Percentiles rank a stretch among this genome's conserved stretches.
Evolutionary conservation across 2,329 filamentous ascomycete species (phyloP).

Genomic region (Furcasterigmium furcatum): DNA sequence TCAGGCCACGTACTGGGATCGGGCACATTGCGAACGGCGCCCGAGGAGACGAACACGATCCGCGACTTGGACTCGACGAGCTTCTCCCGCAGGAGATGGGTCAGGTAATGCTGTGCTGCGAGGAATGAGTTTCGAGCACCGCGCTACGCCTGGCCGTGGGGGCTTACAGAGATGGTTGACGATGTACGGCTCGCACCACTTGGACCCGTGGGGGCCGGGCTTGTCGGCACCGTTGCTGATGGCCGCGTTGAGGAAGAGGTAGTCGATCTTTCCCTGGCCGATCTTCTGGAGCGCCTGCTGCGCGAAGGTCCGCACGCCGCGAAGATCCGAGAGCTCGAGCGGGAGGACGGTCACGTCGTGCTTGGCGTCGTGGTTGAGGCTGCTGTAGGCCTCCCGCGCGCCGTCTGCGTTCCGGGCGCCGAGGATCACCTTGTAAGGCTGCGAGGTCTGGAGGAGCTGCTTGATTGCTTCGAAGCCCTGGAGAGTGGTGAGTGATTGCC

Average conservation of each 20-base stretch:
- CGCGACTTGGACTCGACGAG: slow-evolving; percentile 41
- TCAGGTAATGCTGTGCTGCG: slow-evolving; percentile 50
- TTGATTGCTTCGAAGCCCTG: slow-evolving; percentile 52
- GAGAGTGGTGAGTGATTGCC: background rate
- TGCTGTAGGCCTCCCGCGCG: slow-evolving; percentile 37
- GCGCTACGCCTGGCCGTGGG: background rate
- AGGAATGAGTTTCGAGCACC: too few species aligned
- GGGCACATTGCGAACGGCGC: slow-evolving; percentile 36
- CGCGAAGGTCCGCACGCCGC: slow-evolving; percentile 42
- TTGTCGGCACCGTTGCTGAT: slow-evolving; percentile 30
- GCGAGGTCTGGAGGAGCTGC: slow-evolving; percentile 40
- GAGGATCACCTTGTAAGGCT: slow-evolving; percentile 45
- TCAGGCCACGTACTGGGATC: slow-evolving; percentile 26
- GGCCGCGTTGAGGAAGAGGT: slow-evolving; percentile 46
- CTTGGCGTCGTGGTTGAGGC: slow-evolving; percentile 33
- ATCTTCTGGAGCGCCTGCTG: slow-evolving; percentile 36
- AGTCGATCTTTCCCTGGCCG: slow-evolving; percentile 39
- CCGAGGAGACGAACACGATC: slow-evolving; percentile 49
- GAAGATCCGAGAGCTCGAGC: slow-evolving; percentile 43
- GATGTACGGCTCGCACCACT: slow-evolving; percentile 47
- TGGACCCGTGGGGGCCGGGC: slow-evolving; percentile 33
- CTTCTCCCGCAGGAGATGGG: slow-evolving; percentile 45
- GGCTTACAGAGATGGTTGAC: slow-evolving; percentile 50
- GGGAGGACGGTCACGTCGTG: slow-evolving; percentile 43
- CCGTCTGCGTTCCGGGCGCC: slow-evolving; percentile 41